Conservation (phyloP, 495 filamentous ascomycete species). For the Sordaria brevicollis region DNA sequence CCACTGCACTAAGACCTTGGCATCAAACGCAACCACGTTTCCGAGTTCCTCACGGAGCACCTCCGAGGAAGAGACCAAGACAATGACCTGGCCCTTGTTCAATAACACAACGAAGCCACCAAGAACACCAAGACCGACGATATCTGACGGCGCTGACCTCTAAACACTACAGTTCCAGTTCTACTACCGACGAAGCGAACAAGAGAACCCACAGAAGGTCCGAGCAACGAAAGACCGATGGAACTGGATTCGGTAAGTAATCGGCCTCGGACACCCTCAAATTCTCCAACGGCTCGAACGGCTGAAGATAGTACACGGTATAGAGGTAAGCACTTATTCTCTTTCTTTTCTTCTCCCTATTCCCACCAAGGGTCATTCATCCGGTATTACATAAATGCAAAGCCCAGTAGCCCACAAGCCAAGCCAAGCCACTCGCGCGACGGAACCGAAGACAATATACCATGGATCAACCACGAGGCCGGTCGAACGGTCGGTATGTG, state of each 20-base stretch:
- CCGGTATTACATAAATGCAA: not conserved
- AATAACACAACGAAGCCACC: not conserved
- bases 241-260: not conserved
- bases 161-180: not conserved
- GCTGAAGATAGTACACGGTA: not conserved
- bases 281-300: too few species aligned
- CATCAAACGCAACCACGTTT: not conserved
- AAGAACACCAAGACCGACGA: not conserved
- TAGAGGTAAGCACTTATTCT: not conserved
- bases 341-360: too few species aligned
- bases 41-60: too few species aligned
- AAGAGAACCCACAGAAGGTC: not conserved
- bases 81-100: not conserved
- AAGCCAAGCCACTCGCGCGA: not conserved
- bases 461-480: not conserved
- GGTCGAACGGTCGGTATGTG: too few species aligned
- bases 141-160: too few species aligned
- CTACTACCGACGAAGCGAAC: not conserved
- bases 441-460: not conserved
- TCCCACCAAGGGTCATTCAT: not conserved
- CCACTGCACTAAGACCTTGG: not conserved
- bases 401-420: too few species aligned
- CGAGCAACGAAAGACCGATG: too few species aligned
- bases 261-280: not conserved
- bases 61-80: too few species aligned